Base-by-base conservation (phyloP, 1,284 basidiomycete species). In the Crepidotus sp. region DNA sequence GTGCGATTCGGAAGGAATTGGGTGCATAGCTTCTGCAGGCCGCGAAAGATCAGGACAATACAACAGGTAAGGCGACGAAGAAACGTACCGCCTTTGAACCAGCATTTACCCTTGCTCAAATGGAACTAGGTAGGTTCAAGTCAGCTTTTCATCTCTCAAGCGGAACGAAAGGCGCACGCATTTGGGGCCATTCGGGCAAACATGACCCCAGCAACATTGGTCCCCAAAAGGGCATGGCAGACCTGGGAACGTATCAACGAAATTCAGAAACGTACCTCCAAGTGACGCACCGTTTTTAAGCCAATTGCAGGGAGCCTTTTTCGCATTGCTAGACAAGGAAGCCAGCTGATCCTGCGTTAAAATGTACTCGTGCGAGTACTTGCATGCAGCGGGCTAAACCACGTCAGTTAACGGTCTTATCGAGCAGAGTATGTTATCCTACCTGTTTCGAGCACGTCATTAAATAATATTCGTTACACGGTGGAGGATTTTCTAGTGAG, bases 241-340 rank as follows among this genome's bases (percentile, higher is more conserved):
- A 29, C 81, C 83, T 86, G 49, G n/a, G 13, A 27, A 40, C 36
- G 24, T 51, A 17, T 15, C 24, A 15, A 10, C 18, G 21, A 30
- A 15, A 18, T 10, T 11, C 25, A 2, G 1, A 32, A 2, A 9
- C 11, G 10, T 1, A 24, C n/a, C n/a, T n/a, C n/a, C 25, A 26
- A n/a, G 6, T 14, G 26, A 27, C 44, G 22, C 48, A 77, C 83
- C 80, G 54, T 80, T 83, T 61, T 86, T 86, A 14, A 84, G 64
- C 68, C 80, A 83, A 57, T 82, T 83, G 61, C 83, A 87, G 0
- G 83, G 84, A 0, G 83, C 82, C 53, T 85, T 86, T 64, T 85
- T 86, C 9, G 84, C 84, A 54, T 80, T 83, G 54, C 67, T 71
- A 19, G 78, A 70, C 55, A 87, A 62, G 14, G 71, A 71, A 18